A percentile compares a stretch with the other conserved stretches of the same genome.
These are phyloP conservation scores for Jacaranda copaia DNA, from an alignment of 257 asterid genomes.

Conservation along the genomic window DNA sequence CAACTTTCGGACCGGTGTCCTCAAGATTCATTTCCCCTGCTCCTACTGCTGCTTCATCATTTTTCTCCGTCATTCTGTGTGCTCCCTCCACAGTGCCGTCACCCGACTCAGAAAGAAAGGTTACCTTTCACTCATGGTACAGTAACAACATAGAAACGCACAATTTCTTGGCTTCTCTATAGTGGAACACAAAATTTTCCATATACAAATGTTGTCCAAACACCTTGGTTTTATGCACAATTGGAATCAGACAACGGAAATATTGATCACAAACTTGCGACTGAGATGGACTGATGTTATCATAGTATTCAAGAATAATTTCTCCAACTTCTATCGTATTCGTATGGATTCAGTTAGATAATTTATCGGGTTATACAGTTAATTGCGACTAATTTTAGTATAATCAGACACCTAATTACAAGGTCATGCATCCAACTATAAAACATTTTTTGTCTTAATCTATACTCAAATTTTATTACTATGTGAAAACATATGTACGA, in stretches of 20 bases:
- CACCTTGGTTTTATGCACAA: background rate
- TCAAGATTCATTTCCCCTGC: slow-evolving; percentile 34
- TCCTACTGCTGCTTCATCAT: slow-evolving; percentile 35
- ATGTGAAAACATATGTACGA: background rate
- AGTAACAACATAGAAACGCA: background rate
- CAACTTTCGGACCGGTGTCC: slow-evolving; percentile 39
- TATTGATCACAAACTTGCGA: background rate
- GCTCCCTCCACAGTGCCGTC: slow-evolving; percentile 19
- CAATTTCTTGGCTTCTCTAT: background rate
- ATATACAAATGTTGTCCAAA: background rate
- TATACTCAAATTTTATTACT: background rate
- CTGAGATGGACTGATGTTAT: background rate
- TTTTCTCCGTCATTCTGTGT: slow-evolving; percentile 44
- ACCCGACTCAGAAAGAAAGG: background rate
- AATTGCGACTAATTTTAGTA: background rate
- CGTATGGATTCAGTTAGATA: background rate
- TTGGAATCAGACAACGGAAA: background rate
- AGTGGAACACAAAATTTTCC: background rate
- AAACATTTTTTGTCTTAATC: background rate
- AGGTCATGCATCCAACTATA: background rate
- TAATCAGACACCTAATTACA: slow-evolving; percentile 6
- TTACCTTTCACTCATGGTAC: background rate
- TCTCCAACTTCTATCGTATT: background rate
- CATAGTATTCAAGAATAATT: background rate
- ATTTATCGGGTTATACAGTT: background rate